phyloP scores from a whole-genome alignment of 2,329 filamentous ascomycete species.

The Cladosporium sphaerospermum region DNA sequence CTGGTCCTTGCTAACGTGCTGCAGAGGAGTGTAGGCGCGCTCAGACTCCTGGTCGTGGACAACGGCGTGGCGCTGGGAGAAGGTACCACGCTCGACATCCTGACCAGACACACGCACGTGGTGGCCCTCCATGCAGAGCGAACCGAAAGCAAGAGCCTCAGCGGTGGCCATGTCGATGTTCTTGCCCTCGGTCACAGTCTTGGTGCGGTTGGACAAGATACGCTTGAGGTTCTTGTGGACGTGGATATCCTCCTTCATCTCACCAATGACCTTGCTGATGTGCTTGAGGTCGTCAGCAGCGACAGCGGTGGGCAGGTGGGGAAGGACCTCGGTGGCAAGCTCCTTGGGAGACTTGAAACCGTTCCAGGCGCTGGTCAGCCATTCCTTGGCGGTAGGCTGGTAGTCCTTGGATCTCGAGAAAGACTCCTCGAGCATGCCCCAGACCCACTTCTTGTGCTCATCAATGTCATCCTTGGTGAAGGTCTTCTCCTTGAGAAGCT shows the following conservation, averaged over 20 bases:
- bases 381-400: constrained; percentile 91
- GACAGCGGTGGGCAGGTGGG: constrained; percentile 82
- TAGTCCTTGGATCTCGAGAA: constrained; percentile 98
- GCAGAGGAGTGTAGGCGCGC: constrained; percentile 84
- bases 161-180: constrained; percentile 97
- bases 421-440: constrained; percentile 97
- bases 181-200: constrained; percentile 85
- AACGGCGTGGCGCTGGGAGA: constrained; percentile 95
- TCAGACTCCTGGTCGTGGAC: constrained; percentile 97
- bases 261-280: constrained; percentile 75
- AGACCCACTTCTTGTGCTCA: constrained; percentile 72
- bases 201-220: constrained; percentile 82
- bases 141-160: constrained; percentile 90
- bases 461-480: constrained; percentile 98
- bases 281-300: constrained; percentile 66
- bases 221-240: constrained; percentile 95
- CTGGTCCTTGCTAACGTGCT: constrained; percentile 84
- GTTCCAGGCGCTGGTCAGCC: constrained; percentile 98
- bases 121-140: constrained; percentile 85
- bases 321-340: constrained; percentile 85
- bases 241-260: constrained; percentile 75
- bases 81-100: constrained; percentile 98
- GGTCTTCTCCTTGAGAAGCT: constrained; percentile 83
- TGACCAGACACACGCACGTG: constrained; percentile 97
- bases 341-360: constrained; percentile 99